Evolutionary conservation across 1,139 yeast species (phyloP).

Genomic region (Tardiomyces depauwii): DNA sequence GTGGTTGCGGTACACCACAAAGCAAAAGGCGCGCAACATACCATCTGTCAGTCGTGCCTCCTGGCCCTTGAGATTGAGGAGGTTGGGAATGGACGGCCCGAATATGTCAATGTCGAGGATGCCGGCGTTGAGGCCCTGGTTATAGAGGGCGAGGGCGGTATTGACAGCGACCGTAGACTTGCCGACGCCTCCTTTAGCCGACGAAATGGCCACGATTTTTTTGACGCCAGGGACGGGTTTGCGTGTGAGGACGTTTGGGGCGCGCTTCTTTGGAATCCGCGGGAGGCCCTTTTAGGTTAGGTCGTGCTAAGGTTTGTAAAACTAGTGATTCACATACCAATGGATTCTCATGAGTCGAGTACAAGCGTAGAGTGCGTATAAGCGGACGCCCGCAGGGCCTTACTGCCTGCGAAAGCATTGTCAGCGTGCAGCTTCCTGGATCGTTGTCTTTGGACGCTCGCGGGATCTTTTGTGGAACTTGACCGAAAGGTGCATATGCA

Average conservation of each 20-base stretch:
- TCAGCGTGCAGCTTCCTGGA: no score
- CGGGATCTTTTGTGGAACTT: no score
- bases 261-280: not conserved
- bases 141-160: conserved; percentile 45
- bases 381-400: no score
- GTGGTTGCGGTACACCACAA: no score
- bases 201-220: conserved; percentile 56
- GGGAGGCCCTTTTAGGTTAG: not conserved
- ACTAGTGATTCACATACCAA: conserved; percentile 29
- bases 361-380: not conserved
- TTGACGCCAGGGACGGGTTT: conserved; percentile 52
- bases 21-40: no score
- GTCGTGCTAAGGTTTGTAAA: conserved; percentile 1
- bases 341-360: conserved; percentile 37
- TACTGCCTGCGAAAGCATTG: no score
- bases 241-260: conserved; percentile 27
- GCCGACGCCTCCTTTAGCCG: conserved; percentile 76
- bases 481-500: no score
- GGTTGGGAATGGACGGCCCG: conserved; percentile 73
- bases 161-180: conserved; percentile 48
- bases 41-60: conserved; percentile 40
- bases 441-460: no score
- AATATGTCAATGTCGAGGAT: conserved; percentile 71
- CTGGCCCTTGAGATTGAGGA: conserved; percentile 44
- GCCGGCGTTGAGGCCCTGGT: conserved; percentile 50